Evolutionary conservation across 2,329 filamentous ascomycete genomes (phyloP).

Genomic region (Coniochaeta ligniaria): DNA sequence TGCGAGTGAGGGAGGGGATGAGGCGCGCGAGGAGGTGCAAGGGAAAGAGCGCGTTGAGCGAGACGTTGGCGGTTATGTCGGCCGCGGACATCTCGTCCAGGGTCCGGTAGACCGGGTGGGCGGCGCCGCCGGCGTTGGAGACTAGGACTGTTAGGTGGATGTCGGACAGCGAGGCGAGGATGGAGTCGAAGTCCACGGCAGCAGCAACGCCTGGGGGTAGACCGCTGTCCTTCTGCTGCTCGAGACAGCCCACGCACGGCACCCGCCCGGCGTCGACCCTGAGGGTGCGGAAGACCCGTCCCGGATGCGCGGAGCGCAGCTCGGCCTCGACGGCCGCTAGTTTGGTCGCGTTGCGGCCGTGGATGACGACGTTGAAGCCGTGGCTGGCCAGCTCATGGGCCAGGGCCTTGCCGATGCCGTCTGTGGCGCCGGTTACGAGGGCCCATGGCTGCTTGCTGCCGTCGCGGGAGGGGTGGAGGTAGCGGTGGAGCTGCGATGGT

Average conservation of each 20-base stretch:
- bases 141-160: constrained; percentile 44
- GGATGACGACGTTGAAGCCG: constrained; percentile 50
- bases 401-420: constrained; percentile 47
- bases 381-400: constrained; percentile 39
- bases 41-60: constrained; percentile 41
- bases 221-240: constrained; percentile 6
- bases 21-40: constrained; percentile 37
- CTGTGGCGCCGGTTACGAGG: constrained; percentile 44
- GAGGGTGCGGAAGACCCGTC: constrained; percentile 27
- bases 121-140: constrained; percentile 47
- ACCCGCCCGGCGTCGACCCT: constrained; percentile 33
- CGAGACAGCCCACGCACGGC: background rate
- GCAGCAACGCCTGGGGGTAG: background rate
- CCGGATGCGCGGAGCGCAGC: constrained; percentile 31
- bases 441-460: constrained; percentile 28
- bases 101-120: constrained; percentile 20
- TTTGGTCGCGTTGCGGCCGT: constrained; percentile 46
- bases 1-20: constrained; percentile 32
- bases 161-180: constrained; percentile 18
- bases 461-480: constrained; percentile 8
- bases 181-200: constrained; percentile 14
- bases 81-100: constrained; percentile 23
- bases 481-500: constrained; percentile 14
- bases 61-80: constrained; percentile 21
- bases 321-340: constrained; percentile 31